Evolutionary conservation across 352 stramenopile genomes (phyloP), one percentile per base, ranked within the genome.

Genomic region (Phytophthora capsici): DNA sequence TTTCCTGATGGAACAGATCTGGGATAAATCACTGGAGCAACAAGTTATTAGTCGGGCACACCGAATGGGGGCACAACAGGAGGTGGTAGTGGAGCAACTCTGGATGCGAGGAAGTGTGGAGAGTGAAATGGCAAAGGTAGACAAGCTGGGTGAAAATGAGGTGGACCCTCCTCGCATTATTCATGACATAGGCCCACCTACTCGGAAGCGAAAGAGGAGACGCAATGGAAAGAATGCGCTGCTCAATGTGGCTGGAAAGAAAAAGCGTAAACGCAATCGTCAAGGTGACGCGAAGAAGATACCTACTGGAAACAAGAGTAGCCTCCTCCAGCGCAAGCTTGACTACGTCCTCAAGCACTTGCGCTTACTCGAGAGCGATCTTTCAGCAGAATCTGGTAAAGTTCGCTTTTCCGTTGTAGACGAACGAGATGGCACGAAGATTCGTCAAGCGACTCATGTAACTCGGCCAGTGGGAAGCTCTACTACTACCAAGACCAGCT

Each of bases 1-100:
- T n/a, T 98, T 98, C 63, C 66, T 99, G 23, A 84, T 98, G 57
- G 95, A 99, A 30, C 86, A 98, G 49, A 96, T 99, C 30, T 98
- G 86, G 83, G 96, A 99, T 69, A 95, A 96, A 58, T 95, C 84
- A 9, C 69, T 99, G 12, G 86, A 98, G 67, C 73, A 95, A 20
- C 96, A 99, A 75, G 94, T 98, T n/a, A 81, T 99, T 16, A 93
- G 91, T 40, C 82, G 96, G 32, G 96, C 97, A 0, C 97, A 98
- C 77, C 82, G 97, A 48, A 98, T 99, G 87, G 97, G 97, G 23
- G 89, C 95, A 3, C 92, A 66, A 6, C 86, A 94, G 10, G 75
- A 85, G 6, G 84, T 99, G 6, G 65, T 92, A 6, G 94, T 99
- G 7, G 95, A 99, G 71, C 81, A 96, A 40, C 71, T 97, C 4